Base-by-base conservation (phyloP, 805 yeast genomes). In the Kodamaea leandrae region DNA sequence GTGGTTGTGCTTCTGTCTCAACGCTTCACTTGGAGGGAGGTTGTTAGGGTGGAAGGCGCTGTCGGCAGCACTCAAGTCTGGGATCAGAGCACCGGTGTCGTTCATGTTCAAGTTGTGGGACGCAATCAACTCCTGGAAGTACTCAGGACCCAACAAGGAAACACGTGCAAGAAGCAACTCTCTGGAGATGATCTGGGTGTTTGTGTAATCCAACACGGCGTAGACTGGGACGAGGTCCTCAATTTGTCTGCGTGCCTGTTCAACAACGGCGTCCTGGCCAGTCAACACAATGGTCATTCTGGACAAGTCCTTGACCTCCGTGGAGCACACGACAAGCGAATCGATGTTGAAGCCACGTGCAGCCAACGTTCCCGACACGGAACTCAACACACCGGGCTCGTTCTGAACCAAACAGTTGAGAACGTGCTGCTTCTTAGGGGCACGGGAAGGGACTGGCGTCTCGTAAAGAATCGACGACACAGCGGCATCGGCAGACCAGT, bases 271-370 rank as follows among this genome's bases (percentile, higher is more conserved):
- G 57, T 91, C 96, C 64, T 88, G 95, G 47, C 98, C 99, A 43
- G 82, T 83, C 55, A 93, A 72, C 8, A 88, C 96, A 54, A 93
- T 87, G 6, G 99, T 93, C 99, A 93, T 93, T 63, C 99, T 78
- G 21, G 96, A 86, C 52, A 93, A 76, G 60, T 93, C 97, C 64
- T 83, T 81, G 45, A 93, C 97, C 63, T 91, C 98, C 28, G 99
- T 93, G 71, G 83, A 86, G 63, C 96, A 91, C 35, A 93, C 99
- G 44, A 93, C 96, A 49, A 93, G 76, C 8, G 98, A 91, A 64
- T 93, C 99, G 58, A 93, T 93, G 71, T 93, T 93, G 80, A 93
- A 93, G 13, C 99, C 99, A 64, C 99, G 78, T 28, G 97, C 98
- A 27, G 99, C 99, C 52, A 93, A 76, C 40, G 96, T 89, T 41